phyloP scores from a whole-genome alignment of 352 stramenopile genomes.

The Phytophthora sp. region DNA sequence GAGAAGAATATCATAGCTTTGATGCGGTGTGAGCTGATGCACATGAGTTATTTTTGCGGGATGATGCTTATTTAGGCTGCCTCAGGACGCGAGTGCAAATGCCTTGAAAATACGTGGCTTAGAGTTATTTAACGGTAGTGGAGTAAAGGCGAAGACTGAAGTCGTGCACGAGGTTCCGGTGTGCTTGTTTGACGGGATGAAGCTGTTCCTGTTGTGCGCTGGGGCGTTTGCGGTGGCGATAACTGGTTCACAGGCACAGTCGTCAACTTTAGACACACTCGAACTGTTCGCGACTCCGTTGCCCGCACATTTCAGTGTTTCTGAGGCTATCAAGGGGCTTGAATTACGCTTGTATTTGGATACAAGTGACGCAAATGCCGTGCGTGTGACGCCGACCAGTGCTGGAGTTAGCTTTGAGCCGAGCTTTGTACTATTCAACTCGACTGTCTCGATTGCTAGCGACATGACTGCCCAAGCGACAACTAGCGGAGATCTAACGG shows the following conservation, averaged over 20 bases:
- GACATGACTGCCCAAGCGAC: conserved; percentile 27
- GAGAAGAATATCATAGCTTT: too few species aligned
- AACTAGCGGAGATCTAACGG: conserved; percentile 25
- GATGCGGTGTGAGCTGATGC: background rate
- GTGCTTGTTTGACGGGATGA: background rate
- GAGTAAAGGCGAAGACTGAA: background rate
- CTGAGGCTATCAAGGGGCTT: conserved; percentile 43
- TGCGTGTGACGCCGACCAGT: conserved; percentile 46
- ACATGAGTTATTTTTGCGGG: conserved; percentile 15
- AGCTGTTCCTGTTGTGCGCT: background rate
- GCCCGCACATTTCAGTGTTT: conserved; percentile 36
- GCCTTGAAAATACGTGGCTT: conserved; percentile 13
- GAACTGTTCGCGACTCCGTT: conserved; percentile 46
- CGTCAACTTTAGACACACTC: conserved; percentile 12
- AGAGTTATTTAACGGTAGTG: conserved; percentile 2
- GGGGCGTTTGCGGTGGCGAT: background rate
- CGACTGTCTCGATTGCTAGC: conserved; percentile 12
- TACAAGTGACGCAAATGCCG: background rate
- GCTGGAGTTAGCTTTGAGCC: conserved; percentile 42
- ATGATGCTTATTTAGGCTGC: conserved; percentile 8
- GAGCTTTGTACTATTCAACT: conserved; percentile 31
- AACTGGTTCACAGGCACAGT: background rate
- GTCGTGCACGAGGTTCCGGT: background rate
- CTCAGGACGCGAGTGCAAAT: conserved; percentile 4
- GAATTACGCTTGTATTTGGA: conserved; percentile 54